Conservation (phyloP, 2,329 filamentous ascomycete species). For the Knufia fluminis region DNA sequence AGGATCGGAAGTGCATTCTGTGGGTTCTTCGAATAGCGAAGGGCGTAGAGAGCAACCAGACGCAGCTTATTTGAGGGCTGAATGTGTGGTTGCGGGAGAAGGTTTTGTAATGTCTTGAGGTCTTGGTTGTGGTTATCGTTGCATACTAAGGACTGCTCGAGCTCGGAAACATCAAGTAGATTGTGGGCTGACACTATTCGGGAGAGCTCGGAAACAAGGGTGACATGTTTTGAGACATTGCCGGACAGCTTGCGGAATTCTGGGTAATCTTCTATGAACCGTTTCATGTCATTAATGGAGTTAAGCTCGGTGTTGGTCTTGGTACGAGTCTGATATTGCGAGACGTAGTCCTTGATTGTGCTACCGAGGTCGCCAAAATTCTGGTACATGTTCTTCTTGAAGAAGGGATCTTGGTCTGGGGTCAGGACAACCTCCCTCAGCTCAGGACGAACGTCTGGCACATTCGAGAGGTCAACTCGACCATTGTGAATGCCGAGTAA, state of each 20-base stretch:
- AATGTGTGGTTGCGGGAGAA: slow-evolving; percentile 73
- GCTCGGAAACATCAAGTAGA: slow-evolving; percentile 88
- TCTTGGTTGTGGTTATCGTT: slow-evolving; percentile 90
- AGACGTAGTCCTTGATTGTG: slow-evolving; percentile 97
- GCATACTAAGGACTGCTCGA: slow-evolving; percentile 93
- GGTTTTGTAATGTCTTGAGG: slow-evolving; percentile 79
- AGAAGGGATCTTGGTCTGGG: slow-evolving; percentile 96
- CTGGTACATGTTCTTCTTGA: slow-evolving; percentile 98
- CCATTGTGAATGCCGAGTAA: slow-evolving; percentile 88
- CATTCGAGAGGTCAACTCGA: slow-evolving; percentile 75
- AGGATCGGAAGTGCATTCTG: slow-evolving; percentile 77
- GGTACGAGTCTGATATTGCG: slow-evolving; percentile 96
- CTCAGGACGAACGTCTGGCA: slow-evolving; percentile 76
- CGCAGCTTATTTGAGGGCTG: slow-evolving; percentile 76
- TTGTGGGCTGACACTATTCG: slow-evolving; percentile 76
- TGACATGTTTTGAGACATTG: slow-evolving; percentile 98
- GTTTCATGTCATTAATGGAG: slow-evolving; percentile 97
- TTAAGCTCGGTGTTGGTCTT: slow-evolving; percentile 94
- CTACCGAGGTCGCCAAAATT: slow-evolving; percentile 94
- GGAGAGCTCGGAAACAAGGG: slow-evolving; percentile 86
- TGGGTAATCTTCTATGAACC: slow-evolving; percentile 96
- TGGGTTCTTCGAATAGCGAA: slow-evolving; percentile 81
- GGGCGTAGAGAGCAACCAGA: slow-evolving; percentile 84
- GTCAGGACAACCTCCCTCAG: slow-evolving; percentile 90
- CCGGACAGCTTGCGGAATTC: slow-evolving; percentile 95